Conservation (phyloP, 2,329 filamentous ascomycete genomes). For the Fusarium buharicum region DNA sequence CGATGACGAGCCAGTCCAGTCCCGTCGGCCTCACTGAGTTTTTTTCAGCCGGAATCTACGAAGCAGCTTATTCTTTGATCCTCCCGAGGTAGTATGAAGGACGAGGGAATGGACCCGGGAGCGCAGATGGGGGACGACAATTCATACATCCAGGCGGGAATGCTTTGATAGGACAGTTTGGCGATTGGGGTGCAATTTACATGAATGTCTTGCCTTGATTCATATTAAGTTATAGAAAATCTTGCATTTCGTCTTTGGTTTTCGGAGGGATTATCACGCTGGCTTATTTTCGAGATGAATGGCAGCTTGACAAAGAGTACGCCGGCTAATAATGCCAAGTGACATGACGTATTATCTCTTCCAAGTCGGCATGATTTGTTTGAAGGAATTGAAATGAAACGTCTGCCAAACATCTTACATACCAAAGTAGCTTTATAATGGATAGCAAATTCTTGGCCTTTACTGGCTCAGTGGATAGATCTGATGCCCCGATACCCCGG, state of each 20-base stretch:
- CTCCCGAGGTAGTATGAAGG: slow-evolving; percentile 31
- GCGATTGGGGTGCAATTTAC: slow-evolving; percentile 63
- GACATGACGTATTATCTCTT: background rate
- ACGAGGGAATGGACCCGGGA: slow-evolving; percentile 18
- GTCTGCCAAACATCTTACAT: background rate
- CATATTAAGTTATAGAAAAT: slow-evolving; percentile 35
- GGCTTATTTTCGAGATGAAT: background rate
- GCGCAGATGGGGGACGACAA: slow-evolving; percentile 46
- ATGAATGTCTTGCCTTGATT: slow-evolving; percentile 48
- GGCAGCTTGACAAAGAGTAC: background rate
- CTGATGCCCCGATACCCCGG: background rate
- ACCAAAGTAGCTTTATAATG: background rate
- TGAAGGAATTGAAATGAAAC: background rate
- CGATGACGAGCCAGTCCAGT: slow-evolving; percentile 29
- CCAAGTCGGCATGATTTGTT: background rate
- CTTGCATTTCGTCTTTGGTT: slow-evolving; percentile 17
- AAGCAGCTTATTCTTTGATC: slow-evolving; percentile 42
- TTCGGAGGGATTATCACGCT: background rate
- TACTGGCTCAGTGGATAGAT: background rate
- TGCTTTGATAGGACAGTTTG: slow-evolving; percentile 61
- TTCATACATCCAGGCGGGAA: slow-evolving; percentile 53
- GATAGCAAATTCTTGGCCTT: background rate
- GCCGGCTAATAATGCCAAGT: background rate
- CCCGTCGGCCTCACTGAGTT: slow-evolving; percentile 31
- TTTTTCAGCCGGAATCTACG: slow-evolving; percentile 42